phyloP scores from a whole-genome alignment of 2,329 filamentous ascomycete genomes.

The Colletotrichum musae region DNA sequence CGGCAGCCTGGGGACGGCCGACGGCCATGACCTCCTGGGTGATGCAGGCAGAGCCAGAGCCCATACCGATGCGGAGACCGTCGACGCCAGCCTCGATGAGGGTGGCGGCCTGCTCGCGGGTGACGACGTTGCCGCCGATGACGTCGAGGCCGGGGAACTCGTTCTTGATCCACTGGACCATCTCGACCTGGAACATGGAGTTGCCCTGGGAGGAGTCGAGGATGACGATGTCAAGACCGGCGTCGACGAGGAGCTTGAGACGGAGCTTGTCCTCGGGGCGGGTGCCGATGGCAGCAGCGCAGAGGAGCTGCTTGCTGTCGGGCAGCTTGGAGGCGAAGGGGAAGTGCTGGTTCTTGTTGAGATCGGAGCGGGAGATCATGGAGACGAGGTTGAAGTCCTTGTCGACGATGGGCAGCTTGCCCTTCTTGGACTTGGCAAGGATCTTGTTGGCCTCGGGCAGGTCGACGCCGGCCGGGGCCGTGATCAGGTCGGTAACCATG shows the following conservation, averaged over 20 bases:
- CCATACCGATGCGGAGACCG: conserved; percentile 98
- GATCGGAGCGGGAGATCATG: conserved; percentile 92
- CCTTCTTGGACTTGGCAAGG: conserved; percentile 96
- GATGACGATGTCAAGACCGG: conserved; percentile 94
- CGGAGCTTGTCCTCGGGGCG: conserved; percentile 92
- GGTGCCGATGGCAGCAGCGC: conserved; percentile 95
- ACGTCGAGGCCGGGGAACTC: conserved; percentile 90
- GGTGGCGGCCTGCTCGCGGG: conserved; percentile 92
- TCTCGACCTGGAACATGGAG: conserved; percentile 98
- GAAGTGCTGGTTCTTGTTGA: conserved; percentile 99
- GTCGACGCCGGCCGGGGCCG: conserved; percentile 85
- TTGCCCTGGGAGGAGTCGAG: conserved; percentile 98
- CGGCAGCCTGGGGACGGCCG: conserved; percentile 93
- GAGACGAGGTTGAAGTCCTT: conserved; percentile 87
- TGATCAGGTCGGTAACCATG: conserved; percentile 96
- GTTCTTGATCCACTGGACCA: conserved; percentile 96
- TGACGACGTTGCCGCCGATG: conserved; percentile 98
- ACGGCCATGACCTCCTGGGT: conserved; percentile 99
- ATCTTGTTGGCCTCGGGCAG: conserved; percentile 93
- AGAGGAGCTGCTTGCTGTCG: conserved; percentile 97
- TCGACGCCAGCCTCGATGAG: conserved; percentile 96
- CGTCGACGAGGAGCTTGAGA: conserved; percentile 89
- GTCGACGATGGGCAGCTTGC: conserved; percentile 95
- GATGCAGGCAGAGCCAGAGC: conserved; percentile 97
- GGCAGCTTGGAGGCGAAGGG: conserved; percentile 96